These are phyloP conservation scores for Oropetium thomaeum DNA, from an alignment of 176 grass and related monocot species.

Conservation along the genomic window DNA sequence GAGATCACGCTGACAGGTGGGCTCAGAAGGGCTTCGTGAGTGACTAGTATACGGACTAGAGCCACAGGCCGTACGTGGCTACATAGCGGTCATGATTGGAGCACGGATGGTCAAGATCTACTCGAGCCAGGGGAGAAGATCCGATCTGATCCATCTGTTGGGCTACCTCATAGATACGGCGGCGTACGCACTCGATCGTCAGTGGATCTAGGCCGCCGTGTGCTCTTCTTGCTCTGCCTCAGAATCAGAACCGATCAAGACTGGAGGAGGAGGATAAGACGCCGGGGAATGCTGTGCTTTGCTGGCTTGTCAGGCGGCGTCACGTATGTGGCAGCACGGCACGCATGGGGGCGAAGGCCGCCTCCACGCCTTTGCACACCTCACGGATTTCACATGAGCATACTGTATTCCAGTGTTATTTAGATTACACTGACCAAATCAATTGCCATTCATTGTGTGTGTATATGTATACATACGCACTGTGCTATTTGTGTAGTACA, in stretches of 20 bases:
- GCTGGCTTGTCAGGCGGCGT: background rate
- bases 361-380: background rate
- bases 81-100: slow-evolving; percentile 25
- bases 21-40: background rate
- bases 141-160: slow-evolving; percentile 30
- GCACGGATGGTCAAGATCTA: slow-evolving; percentile 49
- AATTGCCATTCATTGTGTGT: background rate
- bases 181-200: background rate
- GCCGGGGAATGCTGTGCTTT: background rate
- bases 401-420: background rate
- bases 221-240: background rate
- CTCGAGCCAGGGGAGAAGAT: slow-evolving; percentile 29
- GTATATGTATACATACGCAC: background rate
- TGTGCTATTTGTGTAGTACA: background rate
- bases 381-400: slow-evolving; percentile 18
- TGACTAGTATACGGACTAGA: too few relatives aligned
- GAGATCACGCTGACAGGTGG: background rate
- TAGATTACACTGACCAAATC: background rate
- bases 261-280: background rate
- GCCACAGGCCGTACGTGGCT: too few relatives aligned
- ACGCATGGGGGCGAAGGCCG: background rate
- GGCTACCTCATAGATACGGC: slow-evolving; percentile 13
- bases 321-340: background rate
- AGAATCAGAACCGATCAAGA: background rate
- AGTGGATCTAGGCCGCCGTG: background rate